Evolutionary conservation across 108 stramenopile species (phyloP), one percentile per base, ranked within the genome.

Genomic region (Heterococcus sp.): DNA sequence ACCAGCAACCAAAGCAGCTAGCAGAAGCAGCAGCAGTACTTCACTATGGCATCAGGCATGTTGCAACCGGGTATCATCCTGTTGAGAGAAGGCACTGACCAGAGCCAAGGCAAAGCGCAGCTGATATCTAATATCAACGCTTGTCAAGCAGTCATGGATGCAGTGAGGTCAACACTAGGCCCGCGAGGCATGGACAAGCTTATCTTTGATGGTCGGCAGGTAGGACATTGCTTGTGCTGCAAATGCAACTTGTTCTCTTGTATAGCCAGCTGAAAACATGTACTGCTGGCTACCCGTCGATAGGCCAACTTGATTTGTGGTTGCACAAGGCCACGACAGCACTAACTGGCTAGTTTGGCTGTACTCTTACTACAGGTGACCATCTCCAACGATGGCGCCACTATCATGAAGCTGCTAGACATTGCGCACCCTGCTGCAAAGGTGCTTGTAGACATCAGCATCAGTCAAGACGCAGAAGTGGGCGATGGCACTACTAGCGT

Each of bases 111-210:
- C 3, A 96, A 92, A 84, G 93, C 95, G 27, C 97, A 99, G 88
- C 91, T 99, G 35, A 92, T 99, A 71, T 92, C 91, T 85, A 99
- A 99, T 86, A 99, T 99, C 80, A 99, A 99, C 81, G 96, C 98
- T 38, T 99, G 46, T 58, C 46, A 58, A 73, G 98, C 96, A 8
- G 93, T 99, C 35, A 94, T 92, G 63, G 95, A 96, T 79, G 92
- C 95, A 46, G 91, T 99, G 31, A 88, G 94, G 46, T 94, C 98
- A 3, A 97, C 97, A 0, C 84, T 99, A 34, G 98, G 98, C 31
- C 98, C 98, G 27, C 93, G 97, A 31, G 98, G 98, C 38, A 97
- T 97, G 96, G 98, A 99, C 90, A 99, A 99, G 88, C 91, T 99
- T 5, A 90, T 99, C 66, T 92, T 92, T 65, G 92, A 92, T 70